A percentile compares a stretch with the other conserved stretches of the same genome.
phyloP scores from a whole-genome alignment of 2,329 filamentous ascomycete species.

The Arthrinium phaeospermum region DNA sequence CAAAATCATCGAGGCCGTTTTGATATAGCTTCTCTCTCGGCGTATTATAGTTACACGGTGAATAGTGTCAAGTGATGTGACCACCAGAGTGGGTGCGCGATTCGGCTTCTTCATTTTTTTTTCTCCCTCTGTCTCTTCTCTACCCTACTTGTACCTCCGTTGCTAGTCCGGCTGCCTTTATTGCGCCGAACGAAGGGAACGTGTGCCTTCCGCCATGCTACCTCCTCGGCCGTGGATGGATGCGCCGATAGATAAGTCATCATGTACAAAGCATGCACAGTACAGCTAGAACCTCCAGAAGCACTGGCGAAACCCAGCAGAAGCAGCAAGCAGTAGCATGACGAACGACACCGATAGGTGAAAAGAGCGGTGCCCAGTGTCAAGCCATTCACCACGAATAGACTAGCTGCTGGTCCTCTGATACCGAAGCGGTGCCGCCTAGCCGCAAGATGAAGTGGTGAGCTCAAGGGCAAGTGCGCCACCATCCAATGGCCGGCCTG shows the following conservation, averaged over 20 bases:
- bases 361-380: conserved; percentile 13
- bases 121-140: too few relatives aligned
- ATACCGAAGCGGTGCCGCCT: conserved; percentile 12
- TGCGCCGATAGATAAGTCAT: not conserved
- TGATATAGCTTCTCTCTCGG: conserved; percentile 4
- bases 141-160: not conserved
- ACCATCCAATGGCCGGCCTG: not conserved
- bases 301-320: not conserved
- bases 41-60: not conserved
- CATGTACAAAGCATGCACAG: not conserved
- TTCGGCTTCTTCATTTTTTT: conserved; percentile 11
- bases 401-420: not conserved
- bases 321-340: not conserved
- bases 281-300: not conserved
- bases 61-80: not conserved
- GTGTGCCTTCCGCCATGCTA: not conserved
- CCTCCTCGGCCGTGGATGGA: not conserved
- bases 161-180: not conserved
- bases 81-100: not conserved
- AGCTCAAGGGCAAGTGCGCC: conserved; percentile 3
- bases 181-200: not conserved
- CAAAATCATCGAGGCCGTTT: conserved; percentile 4
- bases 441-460: conserved; percentile 4
- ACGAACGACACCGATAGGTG: not conserved
- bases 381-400: conserved; percentile 3